phyloP scores from a whole-genome alignment of 2,329 filamentous ascomycete genomes.

The Beauveria medogensis region DNA sequence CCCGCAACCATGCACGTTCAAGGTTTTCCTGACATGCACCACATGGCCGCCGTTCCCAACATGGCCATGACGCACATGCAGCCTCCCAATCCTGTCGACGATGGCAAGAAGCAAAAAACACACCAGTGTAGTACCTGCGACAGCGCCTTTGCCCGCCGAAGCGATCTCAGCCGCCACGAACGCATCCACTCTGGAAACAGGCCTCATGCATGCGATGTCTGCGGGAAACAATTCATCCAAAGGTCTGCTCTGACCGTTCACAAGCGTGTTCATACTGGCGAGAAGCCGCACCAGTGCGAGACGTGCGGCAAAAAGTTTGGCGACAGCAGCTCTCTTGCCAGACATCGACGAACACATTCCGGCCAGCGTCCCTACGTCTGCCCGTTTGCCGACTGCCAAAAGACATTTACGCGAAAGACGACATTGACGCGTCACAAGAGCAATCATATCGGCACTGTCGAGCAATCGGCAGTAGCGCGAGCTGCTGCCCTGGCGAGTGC shows the following conservation, averaged over 20 bases:
- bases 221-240: conserved; percentile 96
- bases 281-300: conserved; percentile 98
- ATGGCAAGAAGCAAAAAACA: conserved; percentile 46
- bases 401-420: conserved; percentile 93
- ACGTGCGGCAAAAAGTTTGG: conserved; percentile 86
- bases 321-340: conserved; percentile 87
- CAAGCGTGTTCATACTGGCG: conserved; percentile 89
- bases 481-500: conserved; percentile 66
- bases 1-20: conserved; percentile 35
- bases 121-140: conserved; percentile 85
- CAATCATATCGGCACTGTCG: conserved; percentile 88
- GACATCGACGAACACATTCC: conserved; percentile 90
- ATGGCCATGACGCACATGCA: conserved; percentile 32
- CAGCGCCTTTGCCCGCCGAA: conserved; percentile 87
- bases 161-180: conserved; percentile 90
- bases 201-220: conserved; percentile 89
- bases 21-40: conserved; percentile 29
- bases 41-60: conserved; percentile 28
- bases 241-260: conserved; percentile 92
- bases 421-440: conserved; percentile 94
- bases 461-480: conserved; percentile 84
- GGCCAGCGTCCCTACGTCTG: conserved; percentile 97
- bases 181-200: conserved; percentile 89
- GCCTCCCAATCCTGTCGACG: conserved; percentile 18
- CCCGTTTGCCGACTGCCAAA: conserved; percentile 93